Evolutionary conservation across 148 eudicot species (phyloP), one percentile per base, ranked within the genome.

Genomic region (Hydrangea macrophylla): DNA sequence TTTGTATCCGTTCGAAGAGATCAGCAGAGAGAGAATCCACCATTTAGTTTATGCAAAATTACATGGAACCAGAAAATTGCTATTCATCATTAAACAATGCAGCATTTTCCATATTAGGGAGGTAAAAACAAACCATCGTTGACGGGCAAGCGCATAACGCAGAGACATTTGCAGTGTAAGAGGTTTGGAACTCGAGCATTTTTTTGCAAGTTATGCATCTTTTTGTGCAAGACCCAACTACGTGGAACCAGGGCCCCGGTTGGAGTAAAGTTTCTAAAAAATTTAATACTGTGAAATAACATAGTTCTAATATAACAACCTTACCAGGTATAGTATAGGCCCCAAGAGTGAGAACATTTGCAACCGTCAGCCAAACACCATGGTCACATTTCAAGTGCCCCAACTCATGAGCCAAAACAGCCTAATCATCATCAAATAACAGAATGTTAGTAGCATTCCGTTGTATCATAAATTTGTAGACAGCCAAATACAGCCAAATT

Each of bases 351-450:
- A 94, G 80, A 73, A 90, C 82, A 69, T 94, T 94, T 64, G 97
- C 98, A 75, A 90, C 71, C 33, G 97, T 86, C 79, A 94, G 79
- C 97, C 98, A 90, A 45, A 94, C 84, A 58, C 98, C 98, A 76
- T 94, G 98, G 69, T 94, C 96, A 73, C 98, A 94, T 84, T 94
- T 94, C 76, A 94, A 76, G 84, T 94, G 98, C 60, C 98, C 97
- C 82, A 94, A 78, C 82, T 93, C 98, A 78, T 93, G 98, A 33
- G 98, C 98, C 79, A 93, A 78, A 65, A 93, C 96, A 78, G 98
- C 96, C 98, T 93, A 83, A 27, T 66, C 18, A 70, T 24, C 26
- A 70, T 67, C 33, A 26, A 59, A 63, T 39, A 60, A 71, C 50
- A 66, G 51, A 28, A 48, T 20, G 1, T 70, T 48, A 55, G 26